Evolutionary conservation across 305 asterid genomes (phyloP).

Genomic region (Galium porrigens): DNA sequence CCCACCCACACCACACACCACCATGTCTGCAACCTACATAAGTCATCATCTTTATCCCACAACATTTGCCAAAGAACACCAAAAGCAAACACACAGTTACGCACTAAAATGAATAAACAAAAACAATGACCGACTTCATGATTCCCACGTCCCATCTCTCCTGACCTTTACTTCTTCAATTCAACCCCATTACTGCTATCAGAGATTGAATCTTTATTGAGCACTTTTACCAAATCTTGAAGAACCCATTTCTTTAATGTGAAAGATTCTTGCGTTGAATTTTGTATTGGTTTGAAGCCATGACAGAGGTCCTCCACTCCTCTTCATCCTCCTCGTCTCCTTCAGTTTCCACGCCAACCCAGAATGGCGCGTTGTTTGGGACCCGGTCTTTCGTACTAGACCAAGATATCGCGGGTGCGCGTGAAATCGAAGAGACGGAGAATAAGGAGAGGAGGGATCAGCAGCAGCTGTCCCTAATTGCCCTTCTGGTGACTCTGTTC

Average conservation of each 20-base stretch:
- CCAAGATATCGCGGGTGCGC: slow-evolving; percentile 19
- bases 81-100: too few relatives aligned
- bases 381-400: slow-evolving; percentile 8
- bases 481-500: slow-evolving; percentile 58
- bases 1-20: neutral
- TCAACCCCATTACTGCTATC: slow-evolving; percentile 20
- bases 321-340: slow-evolving; percentile 69
- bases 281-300: slow-evolving; percentile 16
- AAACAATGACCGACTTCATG: slow-evolving; percentile 32
- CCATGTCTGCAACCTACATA: too few relatives aligned
- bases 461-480: slow-evolving; percentile 69
- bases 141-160: slow-evolving; percentile 53
- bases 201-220: slow-evolving; percentile 22
- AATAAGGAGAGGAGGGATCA: slow-evolving; percentile 54
- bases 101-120: neutral
- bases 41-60: neutral
- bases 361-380: slow-evolving; percentile 48
- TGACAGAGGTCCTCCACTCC: slow-evolving; percentile 97
- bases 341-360: slow-evolving; percentile 58
- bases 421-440: slow-evolving; percentile 26
- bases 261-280: neutral
- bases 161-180: slow-evolving; percentile 27
- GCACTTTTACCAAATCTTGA: slow-evolving; percentile 15
- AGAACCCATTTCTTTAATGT: slow-evolving; percentile 24
- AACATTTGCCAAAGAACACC: neutral